Percentiles rank a stretch among this genome's conserved stretches.
Evolutionary conservation across 176 grass and related monocot genomes (phyloP).

Genomic region (Leersia perrieri): DNA sequence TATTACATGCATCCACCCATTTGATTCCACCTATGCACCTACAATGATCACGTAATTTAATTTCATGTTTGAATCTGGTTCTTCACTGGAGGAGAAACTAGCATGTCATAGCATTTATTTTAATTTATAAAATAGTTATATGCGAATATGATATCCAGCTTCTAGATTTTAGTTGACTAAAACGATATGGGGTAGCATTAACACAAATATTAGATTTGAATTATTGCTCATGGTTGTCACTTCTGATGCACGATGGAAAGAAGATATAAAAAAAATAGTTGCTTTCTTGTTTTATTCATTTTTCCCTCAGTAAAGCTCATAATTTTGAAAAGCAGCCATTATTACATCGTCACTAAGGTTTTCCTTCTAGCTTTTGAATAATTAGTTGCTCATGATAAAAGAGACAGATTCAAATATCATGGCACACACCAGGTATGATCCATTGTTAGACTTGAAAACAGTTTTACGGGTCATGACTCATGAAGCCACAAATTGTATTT

Average conservation of each 20-base stretch:
- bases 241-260: too few relatives aligned
- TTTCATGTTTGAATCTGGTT: slow-evolving; percentile 11
- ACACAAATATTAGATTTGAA: not conserved
- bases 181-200: not conserved
- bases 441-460: not conserved
- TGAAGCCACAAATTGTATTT: not conserved
- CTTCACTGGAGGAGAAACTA: not conserved
- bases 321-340: not conserved
- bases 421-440: not conserved
- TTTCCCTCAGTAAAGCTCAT: not conserved
- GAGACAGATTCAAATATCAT: not conserved
- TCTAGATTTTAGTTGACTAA: not conserved
- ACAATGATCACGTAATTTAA: not conserved
- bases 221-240: not conserved
- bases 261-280: not conserved
- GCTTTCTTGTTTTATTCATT: not conserved
- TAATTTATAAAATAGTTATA: not conserved
- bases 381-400: not conserved
- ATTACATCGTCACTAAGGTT: not conserved
- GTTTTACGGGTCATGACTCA: not conserved
- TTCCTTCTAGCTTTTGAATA: not conserved
- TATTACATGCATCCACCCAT: not conserved
- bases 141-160: not conserved
- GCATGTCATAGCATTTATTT: not conserved
- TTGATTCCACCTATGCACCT: not conserved